Evolutionary conservation across 305 asterid species (phyloP).

Genomic region (Fraxinus paxiana): DNA sequence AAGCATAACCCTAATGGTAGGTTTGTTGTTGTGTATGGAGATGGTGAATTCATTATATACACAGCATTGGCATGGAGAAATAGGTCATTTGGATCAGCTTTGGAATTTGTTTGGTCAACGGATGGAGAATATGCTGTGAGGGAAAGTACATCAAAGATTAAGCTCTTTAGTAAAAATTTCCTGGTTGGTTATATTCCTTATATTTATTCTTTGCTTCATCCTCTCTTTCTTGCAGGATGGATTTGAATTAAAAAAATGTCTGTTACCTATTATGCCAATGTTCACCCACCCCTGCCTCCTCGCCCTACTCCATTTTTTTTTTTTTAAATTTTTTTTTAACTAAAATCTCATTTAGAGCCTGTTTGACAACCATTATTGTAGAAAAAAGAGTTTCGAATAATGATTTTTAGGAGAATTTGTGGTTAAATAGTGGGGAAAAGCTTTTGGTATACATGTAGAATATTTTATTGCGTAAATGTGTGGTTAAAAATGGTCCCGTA

Average conservation of each 20-base stretch:
- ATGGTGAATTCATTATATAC: slow-evolving; percentile 84
- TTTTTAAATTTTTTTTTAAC: not conserved
- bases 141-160: slow-evolving; percentile 86
- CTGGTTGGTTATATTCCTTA: slow-evolving; percentile 46
- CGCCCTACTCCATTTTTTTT: not conserved
- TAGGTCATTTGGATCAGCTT: slow-evolving; percentile 91
- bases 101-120: slow-evolving; percentile 91
- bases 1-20: slow-evolving; percentile 99
- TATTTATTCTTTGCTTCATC: not conserved
- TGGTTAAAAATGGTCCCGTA: not conserved
- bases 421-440: not conserved
- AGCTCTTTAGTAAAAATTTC: slow-evolving; percentile 72
- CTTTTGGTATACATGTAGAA: not conserved
- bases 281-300: not conserved
- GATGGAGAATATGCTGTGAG: slow-evolving; percentile 96
- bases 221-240: not conserved
- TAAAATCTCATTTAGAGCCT: not conserved
- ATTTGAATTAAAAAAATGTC: not conserved
- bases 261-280: not conserved
- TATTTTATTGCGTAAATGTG: not conserved
- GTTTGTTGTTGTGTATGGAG: slow-evolving; percentile 94
- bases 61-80: slow-evolving; percentile 99
- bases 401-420: not conserved
- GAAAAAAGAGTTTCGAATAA: not conserved
- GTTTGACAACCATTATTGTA: not conserved